Evolutionary conservation across 78 protist genomes (phyloP), one percentile per base, ranked within the genome.

Genomic region (Fonticula alba): DNA sequence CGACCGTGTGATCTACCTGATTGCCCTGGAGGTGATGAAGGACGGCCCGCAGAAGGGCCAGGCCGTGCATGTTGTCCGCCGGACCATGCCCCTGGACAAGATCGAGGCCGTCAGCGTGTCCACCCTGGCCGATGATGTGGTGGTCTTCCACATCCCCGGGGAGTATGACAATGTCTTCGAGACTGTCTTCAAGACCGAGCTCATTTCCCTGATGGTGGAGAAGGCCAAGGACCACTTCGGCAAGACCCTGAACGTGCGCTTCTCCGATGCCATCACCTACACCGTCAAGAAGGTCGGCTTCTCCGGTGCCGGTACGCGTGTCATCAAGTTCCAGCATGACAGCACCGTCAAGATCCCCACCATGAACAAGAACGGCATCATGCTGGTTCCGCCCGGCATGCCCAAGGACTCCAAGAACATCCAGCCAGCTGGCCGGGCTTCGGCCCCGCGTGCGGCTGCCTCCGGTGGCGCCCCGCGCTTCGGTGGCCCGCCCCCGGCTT

Each of bases 1-100:
- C 26, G 69, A 69, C 38, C 40, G 55, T 58, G 46, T 55, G 52
- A 43, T 83, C 20, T 80, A 80, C 76, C 62, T 82, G 43, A 55
- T 66, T 41, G 85, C 35, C 2, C 49, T 43, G 31, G 69, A 64
- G 47, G 36, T 35, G 69, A 27, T 36, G 61, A 62, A 64, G 49
- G 11, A 64, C 27, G 69, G 69, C 7, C 69, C 69, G 50, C 17
- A 64, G 32, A 64, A 64, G 49, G 69, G 69, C 26, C 27, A 64
- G 59, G 20, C 24, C 20, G n/a, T 49, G 27, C n/a, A 37, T 0
- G 49, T 37, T 10, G 36, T 51, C 61, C 49, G 51, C 60, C 69
- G 57, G 41, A 6, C 0, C 20, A 13, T 47, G 31, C 33, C 7
- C 17, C 32, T 61, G 33, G 40, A 1, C 33, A 27, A 41, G 20